These are phyloP conservation scores for Artemisia tridentata DNA, from an alignment of 129 eudicot species.

Conservation along the genomic window DNA sequence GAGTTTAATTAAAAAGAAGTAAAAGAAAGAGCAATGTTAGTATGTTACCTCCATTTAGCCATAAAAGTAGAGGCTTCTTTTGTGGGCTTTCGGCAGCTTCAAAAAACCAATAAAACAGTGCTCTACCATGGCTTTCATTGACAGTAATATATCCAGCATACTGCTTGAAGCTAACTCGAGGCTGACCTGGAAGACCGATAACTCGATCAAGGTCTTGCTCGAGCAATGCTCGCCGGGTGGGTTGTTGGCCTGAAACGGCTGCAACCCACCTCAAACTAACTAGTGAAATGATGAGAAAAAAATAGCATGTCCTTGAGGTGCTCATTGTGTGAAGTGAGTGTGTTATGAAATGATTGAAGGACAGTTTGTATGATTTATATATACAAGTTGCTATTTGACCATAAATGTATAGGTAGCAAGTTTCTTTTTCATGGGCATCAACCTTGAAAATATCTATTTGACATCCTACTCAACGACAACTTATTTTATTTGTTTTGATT, in stretches of 20 bases:
- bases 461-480: slow-evolving; percentile 31
- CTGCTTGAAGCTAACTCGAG: slow-evolving; percentile 62
- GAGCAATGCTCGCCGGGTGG: slow-evolving; percentile 12
- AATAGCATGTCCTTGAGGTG: slow-evolving; percentile 8
- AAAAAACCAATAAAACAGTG: slow-evolving; percentile 95
- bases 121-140: slow-evolving; percentile 82
- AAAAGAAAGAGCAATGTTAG: not conserved
- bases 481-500: slow-evolving; percentile 1
- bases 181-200: slow-evolving; percentile 68
- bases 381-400: slow-evolving; percentile 14
- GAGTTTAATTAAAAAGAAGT: not conserved
- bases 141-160: slow-evolving; percentile 90
- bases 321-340: slow-evolving; percentile 32
- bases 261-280: slow-evolving; percentile 27
- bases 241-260: slow-evolving; percentile 30
- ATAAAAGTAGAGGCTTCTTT: slow-evolving; percentile 69
- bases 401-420: slow-evolving; percentile 40
- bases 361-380: slow-evolving; percentile 19
- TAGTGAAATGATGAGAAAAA: slow-evolving; percentile 19
- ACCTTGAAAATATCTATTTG: slow-evolving; percentile 29
- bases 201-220: slow-evolving; percentile 72
- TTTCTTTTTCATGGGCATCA: slow-evolving; percentile 33
- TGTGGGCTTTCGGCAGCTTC: slow-evolving; percentile 59
- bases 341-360: slow-evolving; percentile 26
- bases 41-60: slow-evolving; percentile 91